phyloP scores from a whole-genome alignment of 805 yeast genomes.

The Middelhovenomyces tepae region DNA sequence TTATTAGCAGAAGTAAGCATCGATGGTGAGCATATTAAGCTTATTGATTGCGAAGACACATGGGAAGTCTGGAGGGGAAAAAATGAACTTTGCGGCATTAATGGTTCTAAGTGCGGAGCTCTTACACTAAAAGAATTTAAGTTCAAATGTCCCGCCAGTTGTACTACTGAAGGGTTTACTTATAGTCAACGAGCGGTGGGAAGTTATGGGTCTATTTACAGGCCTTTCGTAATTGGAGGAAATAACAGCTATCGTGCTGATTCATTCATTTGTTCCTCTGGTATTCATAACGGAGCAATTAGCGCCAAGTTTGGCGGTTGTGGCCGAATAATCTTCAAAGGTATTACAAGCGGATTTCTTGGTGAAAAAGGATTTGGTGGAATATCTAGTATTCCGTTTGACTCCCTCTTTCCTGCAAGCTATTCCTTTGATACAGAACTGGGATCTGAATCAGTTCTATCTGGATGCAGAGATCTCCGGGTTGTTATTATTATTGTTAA shows the following conservation, averaged over 20 bases:
- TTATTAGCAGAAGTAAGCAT: slow-evolving; percentile 17
- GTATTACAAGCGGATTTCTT: slow-evolving; percentile 42
- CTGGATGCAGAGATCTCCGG: slow-evolving; percentile 66
- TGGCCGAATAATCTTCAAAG: slow-evolving; percentile 50
- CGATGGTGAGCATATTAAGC: slow-evolving; percentile 14
- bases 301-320: slow-evolving; percentile 76
- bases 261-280: slow-evolving; percentile 84
- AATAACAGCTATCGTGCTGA: slow-evolving; percentile 69
- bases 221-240: slow-evolving; percentile 73
- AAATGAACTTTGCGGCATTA: slow-evolving; percentile 65
- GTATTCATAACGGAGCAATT: slow-evolving; percentile 73
- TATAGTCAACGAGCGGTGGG: slow-evolving; percentile 74
- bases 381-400: slow-evolving; percentile 47
- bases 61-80: slow-evolving; percentile 59
- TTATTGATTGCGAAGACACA: slow-evolving; percentile 17
- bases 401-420: slow-evolving; percentile 67
- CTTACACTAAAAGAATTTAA: slow-evolving; percentile 37
- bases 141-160: slow-evolving; percentile 80
- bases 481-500: slow-evolving; percentile 47
- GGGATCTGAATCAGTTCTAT: slow-evolving; percentile 30
- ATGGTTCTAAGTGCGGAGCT: slow-evolving; percentile 52
- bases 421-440: slow-evolving; percentile 36
- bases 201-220: slow-evolving; percentile 52
- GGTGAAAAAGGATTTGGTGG: slow-evolving; percentile 43
- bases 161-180: slow-evolving; percentile 70